These are phyloP conservation scores for Kurtzmaniella quercitrusa DNA, from an alignment of 1,139 yeast genomes.

Conservation along the genomic window DNA sequence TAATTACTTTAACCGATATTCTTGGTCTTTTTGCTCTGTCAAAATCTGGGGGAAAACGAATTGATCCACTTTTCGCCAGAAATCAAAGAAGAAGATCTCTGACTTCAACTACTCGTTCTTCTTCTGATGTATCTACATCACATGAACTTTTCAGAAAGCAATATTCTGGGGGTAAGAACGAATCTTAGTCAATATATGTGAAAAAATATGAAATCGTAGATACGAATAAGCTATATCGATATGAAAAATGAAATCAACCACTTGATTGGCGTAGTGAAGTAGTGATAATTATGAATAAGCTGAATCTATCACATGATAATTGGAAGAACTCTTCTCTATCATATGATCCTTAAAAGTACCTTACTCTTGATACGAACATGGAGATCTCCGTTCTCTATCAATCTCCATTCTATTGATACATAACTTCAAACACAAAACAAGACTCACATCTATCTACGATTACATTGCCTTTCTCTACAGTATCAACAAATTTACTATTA, in stretches of 20 bases:
- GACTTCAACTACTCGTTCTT: slow-evolving; percentile 40
- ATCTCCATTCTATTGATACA: no score
- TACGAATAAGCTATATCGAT: no score
- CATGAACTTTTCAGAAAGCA: slow-evolving; percentile 7
- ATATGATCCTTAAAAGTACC: no score
- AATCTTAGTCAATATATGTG: background rate
- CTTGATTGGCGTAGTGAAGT: no score
- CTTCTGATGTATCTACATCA: slow-evolving; percentile 22
- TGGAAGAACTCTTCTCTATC: no score
- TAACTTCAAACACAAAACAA: no score
- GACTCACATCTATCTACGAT: no score
- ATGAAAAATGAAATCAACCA: background rate
- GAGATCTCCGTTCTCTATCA: no score
- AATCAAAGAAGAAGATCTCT: slow-evolving; percentile 78
- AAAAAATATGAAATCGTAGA: background rate
- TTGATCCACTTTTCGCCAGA: slow-evolving; percentile 82
- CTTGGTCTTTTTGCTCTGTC: slow-evolving; percentile 74
- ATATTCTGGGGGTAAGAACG: slow-evolving; percentile 2
- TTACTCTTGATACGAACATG: no score
- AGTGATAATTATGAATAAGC: no score
- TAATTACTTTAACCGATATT: slow-evolving; percentile 85
- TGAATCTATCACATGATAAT: no score
- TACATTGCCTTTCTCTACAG: background rate
- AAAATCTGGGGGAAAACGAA: slow-evolving; percentile 56
- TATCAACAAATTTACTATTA: background rate